These are phyloP conservation scores for Coelastrella sp. DNA, from an alignment of 139 green algal genomes.

Conservation along the genomic window DNA sequence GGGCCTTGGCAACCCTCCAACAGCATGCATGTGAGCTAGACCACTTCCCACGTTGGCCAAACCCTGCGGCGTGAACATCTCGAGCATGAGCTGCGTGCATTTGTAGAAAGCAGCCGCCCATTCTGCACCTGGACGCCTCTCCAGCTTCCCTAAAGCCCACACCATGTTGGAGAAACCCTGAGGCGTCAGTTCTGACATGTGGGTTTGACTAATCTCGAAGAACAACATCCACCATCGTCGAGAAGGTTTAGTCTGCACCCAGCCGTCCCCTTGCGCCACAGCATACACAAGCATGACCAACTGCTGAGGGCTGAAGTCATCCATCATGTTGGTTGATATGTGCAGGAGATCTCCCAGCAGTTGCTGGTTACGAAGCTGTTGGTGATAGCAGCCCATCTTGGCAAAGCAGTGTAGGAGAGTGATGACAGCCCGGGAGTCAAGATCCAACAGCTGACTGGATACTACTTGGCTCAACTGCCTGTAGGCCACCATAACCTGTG, in stretches of 20 bases:
- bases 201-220: not conserved
- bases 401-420: not conserved
- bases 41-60: conserved; percentile 34
- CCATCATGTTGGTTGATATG: conserved; percentile 18
- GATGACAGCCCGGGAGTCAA: conserved; percentile 4
- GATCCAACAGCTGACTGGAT: conserved; percentile 29
- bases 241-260: conserved; percentile 10
- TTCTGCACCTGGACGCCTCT: conserved; percentile 9
- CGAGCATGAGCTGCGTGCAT: not conserved
- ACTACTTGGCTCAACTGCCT: not conserved
- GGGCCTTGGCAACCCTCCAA: not conserved
- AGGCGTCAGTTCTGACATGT: not conserved
- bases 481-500: conserved; percentile 13
- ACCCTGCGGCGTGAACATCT: conserved; percentile 41
- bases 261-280: not conserved
- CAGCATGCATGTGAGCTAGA: conserved; percentile 7
- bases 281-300: conserved; percentile 13
- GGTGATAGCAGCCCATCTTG: not conserved
- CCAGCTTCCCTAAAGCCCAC: conserved; percentile 39
- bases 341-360: conserved; percentile 43
- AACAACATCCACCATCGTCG: conserved; percentile 26
- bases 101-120: conserved; percentile 27
- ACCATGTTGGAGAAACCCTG: conserved; percentile 30
- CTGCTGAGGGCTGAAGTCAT: not conserved
- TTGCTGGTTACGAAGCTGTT: not conserved